Evolutionary conservation across 2,329 filamentous ascomycete genomes (phyloP).

Genomic region (Aspergillus proliferans): DNA sequence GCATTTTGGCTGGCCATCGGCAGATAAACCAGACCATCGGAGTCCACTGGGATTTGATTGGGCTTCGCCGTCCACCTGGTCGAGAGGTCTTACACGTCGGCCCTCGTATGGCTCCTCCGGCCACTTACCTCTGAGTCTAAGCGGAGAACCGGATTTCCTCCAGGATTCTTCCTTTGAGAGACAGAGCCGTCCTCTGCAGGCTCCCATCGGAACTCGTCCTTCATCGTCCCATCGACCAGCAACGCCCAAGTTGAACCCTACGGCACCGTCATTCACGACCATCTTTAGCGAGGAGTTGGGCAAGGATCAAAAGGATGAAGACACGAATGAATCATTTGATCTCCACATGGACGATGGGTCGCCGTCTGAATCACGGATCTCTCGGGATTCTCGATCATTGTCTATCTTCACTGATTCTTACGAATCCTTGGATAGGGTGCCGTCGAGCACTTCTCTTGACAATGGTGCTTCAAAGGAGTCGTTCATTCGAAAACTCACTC

Average conservation of each 20-base stretch:
- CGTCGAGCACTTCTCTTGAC: constrained; percentile 38
- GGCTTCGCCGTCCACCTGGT: constrained; percentile 57
- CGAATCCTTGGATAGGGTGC: constrained; percentile 43
- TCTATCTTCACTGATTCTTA: constrained; percentile 41
- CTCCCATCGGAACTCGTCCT: constrained; percentile 75
- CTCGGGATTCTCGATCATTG: constrained; percentile 40
- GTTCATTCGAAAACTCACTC: constrained; percentile 47
- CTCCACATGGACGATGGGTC: constrained; percentile 34
- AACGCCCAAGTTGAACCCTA: constrained; percentile 69
- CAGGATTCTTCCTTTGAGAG: constrained; percentile 43
- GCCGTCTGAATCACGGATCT: constrained; percentile 40
- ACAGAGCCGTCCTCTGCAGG: constrained; percentile 49
- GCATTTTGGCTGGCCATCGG: constrained; percentile 61
- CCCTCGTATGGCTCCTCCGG: constrained; percentile 71
- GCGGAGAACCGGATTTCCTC: constrained; percentile 44
- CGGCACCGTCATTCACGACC: constrained; percentile 79
- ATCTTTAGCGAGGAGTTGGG: constrained; percentile 52
- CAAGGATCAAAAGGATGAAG: constrained; percentile 36
- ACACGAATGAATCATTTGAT: constrained; percentile 24
- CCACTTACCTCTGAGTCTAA: constrained; percentile 51
- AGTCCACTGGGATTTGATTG: constrained; percentile 50
- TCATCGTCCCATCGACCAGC: constrained; percentile 50
- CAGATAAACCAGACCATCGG: constrained; percentile 50
- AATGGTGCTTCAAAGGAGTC: constrained; percentile 39
- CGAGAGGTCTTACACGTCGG: constrained; percentile 69